These are phyloP conservation scores for Syncephalastrum racemosum DNA, from an alignment of 371 early-diverging fungal species.

Conservation along the genomic window DNA sequence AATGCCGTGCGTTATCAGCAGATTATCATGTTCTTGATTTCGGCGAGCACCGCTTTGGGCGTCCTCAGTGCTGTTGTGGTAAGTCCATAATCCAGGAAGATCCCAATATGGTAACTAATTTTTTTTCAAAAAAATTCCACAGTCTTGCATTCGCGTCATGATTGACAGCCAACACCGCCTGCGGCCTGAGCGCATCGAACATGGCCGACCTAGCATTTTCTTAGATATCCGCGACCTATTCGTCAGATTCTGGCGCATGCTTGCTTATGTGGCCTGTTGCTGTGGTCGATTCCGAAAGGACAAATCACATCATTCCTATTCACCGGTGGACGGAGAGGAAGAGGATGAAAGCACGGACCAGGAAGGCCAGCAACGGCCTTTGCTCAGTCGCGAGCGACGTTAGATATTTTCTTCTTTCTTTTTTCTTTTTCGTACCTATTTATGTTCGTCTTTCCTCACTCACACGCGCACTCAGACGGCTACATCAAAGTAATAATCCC, in stretches of 20 bases:
- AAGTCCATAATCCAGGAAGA: slow-evolving; percentile 37
- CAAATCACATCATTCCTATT: slow-evolving; percentile 9
- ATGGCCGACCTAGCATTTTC: slow-evolving; percentile 26
- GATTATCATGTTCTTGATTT: slow-evolving; percentile 83
- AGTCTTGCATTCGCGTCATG: slow-evolving; percentile 55
- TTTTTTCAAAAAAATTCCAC: not conserved
- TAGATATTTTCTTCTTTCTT: too few species aligned
- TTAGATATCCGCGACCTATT: slow-evolving; percentile 21
- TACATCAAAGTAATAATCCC: too few species aligned
- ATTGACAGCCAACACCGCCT: slow-evolving; percentile 60
- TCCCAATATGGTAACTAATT: not conserved
- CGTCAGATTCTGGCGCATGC: not conserved
- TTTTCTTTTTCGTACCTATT: too few species aligned
- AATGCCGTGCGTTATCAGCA: slow-evolving; percentile 82
- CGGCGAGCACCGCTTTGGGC: slow-evolving; percentile 68
- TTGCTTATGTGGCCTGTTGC: slow-evolving; percentile 9
- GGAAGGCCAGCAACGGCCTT: slow-evolving; percentile 7
- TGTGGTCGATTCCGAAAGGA: slow-evolving; percentile 14
- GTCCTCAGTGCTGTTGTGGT: slow-evolving; percentile 62
- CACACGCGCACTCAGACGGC: too few species aligned
- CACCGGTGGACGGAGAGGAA: not conserved
- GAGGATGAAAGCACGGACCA: slow-evolving; percentile 7
- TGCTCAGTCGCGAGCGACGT: slow-evolving; percentile 4
- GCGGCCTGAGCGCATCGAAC: slow-evolving; percentile 58
- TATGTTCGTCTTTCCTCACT: too few species aligned